Base-by-base conservation (phyloP, 257 asterid genomes). In the Hygrophila difformis region DNA sequence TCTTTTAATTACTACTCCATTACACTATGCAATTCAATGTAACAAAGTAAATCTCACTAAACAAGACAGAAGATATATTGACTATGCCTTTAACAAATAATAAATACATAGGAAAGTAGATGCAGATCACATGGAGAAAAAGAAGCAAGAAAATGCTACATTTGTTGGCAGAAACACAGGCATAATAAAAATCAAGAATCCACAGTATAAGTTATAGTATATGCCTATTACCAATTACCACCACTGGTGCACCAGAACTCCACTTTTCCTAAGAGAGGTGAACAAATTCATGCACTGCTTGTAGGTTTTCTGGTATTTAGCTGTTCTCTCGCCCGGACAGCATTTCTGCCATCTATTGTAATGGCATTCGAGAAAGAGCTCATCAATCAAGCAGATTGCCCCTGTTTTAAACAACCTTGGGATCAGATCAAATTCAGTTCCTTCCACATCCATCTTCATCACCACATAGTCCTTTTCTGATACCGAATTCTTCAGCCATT, bases 361-460 rank as follows among this genome's bases (percentile, higher is more conserved):
- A 57, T 89, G 98, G 57, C 98, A 89, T 57, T 89, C 98, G 0
- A 89, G 93, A 68, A 89, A 89, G 2, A 89, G 69, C 66, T 89
- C 98, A 56, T 89, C 96, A 6, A 89, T 76, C 70, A 89, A 65
- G 68, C 98, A 89, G 38, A 89, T 89, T 0, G 96, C 88, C 1
- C 96, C 93, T 0, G 94, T 79, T 62, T 82, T 70, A 57, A 85
- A 49, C 80, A 89, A 67, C 67, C 84, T 76, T 0, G 98, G 98
- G 9, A 89, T 80, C 81, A 85, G 64, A 39, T 85, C 84, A 20
- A 89, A 89, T 55, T 89, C 98, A 12, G 98, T 89, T 59, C 98
- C 98, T 76, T 85, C 98, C 12, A 89, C 94, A 44, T 89, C 98
- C 96, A 89, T 85, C 78, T 89, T 89, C 96, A 82, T 82, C 61